These are phyloP conservation scores for Westerdykella aurantiaca DNA, from an alignment of 2,329 filamentous ascomycete genomes.

Conservation along the genomic window DNA sequence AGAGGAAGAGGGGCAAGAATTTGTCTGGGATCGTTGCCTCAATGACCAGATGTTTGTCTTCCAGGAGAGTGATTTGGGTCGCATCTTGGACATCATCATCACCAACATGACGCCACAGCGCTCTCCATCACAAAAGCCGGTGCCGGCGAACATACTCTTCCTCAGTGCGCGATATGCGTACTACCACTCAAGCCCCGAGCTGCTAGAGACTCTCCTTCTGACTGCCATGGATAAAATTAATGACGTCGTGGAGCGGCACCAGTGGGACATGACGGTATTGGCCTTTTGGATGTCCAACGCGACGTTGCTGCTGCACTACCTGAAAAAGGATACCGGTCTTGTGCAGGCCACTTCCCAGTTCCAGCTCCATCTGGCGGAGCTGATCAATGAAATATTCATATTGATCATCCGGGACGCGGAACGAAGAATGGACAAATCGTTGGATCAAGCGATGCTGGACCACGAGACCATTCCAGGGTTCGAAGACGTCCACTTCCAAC, in stretches of 20 bases:
- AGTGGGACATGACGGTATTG: slow-evolving; percentile 99
- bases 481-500: slow-evolving; percentile 93
- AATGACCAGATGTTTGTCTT: slow-evolving; percentile 99
- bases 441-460: slow-evolving; percentile 90
- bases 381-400: slow-evolving; percentile 98
- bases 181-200: slow-evolving; percentile 84
- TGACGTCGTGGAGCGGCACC: slow-evolving; percentile 86
- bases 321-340: slow-evolving; percentile 87
- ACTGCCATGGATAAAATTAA: slow-evolving; percentile 96
- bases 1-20: slow-evolving; percentile 84
- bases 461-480: slow-evolving; percentile 98
- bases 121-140: slow-evolving; percentile 93
- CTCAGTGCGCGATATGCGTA: slow-evolving; percentile 92
- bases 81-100: slow-evolving; percentile 91
- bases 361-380: slow-evolving; percentile 85
- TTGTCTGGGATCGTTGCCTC: slow-evolving; percentile 89
- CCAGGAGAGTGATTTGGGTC: slow-evolving; percentile 85
- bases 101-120: slow-evolving; percentile 97
- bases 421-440: slow-evolving; percentile 88
- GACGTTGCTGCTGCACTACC: slow-evolving; percentile 87
- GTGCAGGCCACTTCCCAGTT: slow-evolving; percentile 79
- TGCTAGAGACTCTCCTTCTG: slow-evolving; percentile 73
- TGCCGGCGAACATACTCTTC: slow-evolving; percentile 95
- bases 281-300: slow-evolving; percentile 99
- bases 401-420: slow-evolving; percentile 95